Evolutionary conservation across 139 green algal species (phyloP).

Genomic region (Coelastrella sp.): DNA sequence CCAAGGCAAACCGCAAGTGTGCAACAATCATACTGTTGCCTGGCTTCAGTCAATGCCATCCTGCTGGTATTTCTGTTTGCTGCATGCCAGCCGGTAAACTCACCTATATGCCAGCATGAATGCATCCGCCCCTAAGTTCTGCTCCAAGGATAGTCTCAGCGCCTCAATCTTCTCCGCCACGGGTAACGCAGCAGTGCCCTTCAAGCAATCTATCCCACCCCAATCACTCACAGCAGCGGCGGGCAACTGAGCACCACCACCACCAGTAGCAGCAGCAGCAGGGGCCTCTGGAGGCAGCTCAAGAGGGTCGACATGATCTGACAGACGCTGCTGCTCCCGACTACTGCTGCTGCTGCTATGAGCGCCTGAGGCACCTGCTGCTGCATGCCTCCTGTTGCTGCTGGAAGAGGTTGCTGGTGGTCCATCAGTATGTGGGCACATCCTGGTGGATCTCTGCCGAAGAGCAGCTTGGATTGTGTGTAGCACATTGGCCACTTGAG

Average conservation of each 20-base stretch:
- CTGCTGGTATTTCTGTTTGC: not conserved
- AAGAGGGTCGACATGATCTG: not conserved
- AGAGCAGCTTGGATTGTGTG: not conserved
- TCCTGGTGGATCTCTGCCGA: not conserved
- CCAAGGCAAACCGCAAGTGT: not conserved
- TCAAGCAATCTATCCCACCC: too few species aligned
- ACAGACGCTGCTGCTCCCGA: not conserved
- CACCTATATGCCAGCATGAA: constrained; percentile 31
- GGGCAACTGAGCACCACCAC: too few species aligned
- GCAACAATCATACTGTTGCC: not conserved
- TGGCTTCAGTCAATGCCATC: not conserved
- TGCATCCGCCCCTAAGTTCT: not conserved
- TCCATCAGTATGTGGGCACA: not conserved
- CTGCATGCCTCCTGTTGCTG: not conserved
- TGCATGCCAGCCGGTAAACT: not conserved
- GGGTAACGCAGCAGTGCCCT: constrained; percentile 8
- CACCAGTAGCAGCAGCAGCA: not conserved
- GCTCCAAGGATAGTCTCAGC: constrained; percentile 2
- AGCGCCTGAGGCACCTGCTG: not conserved
- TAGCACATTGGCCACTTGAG: not conserved
- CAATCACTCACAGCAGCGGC: not conserved
- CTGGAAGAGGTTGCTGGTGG: not conserved
- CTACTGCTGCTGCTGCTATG: not conserved
- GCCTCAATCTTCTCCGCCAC: not conserved
- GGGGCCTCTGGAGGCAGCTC: not conserved